These are phyloP conservation scores for Aspergillus neotritici DNA, from an alignment of 2,329 filamentous ascomycete species.

Conservation along the genomic window DNA sequence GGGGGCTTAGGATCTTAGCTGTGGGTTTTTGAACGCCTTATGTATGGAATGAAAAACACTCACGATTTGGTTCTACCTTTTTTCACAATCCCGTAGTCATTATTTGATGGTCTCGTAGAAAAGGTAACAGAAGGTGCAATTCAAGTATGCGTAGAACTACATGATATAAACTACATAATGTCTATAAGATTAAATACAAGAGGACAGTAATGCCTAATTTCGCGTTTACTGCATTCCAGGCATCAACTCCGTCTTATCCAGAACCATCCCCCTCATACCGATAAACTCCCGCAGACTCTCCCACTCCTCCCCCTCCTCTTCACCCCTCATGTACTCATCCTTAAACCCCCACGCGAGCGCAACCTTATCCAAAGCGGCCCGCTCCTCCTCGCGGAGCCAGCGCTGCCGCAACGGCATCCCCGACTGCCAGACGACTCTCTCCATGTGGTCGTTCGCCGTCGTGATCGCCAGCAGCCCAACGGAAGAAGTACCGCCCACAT, in stretches of 20 bases:
- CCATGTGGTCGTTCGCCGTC: constrained; percentile 92
- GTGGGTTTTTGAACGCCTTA: constrained; percentile 27
- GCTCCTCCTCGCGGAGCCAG: constrained; percentile 86
- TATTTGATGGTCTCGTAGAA: constrained; percentile 1
- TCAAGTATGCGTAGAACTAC: neutral
- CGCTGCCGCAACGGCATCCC: constrained; percentile 74
- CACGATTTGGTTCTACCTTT: constrained; percentile 23
- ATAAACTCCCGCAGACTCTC: constrained; percentile 77
- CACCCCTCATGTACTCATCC: constrained; percentile 70
- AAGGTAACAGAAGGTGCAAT: neutral
- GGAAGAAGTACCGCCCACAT: constrained; percentile 72
- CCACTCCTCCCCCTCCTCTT: constrained; percentile 90
- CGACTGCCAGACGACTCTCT: constrained; percentile 80
- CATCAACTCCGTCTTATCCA: constrained; percentile 87
- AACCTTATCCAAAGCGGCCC: constrained; percentile 77
- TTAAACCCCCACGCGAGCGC: constrained; percentile 89
- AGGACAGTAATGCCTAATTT: neutral
- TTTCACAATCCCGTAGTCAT: constrained; percentile 5
- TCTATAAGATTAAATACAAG: constrained; percentile 4
- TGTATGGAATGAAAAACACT: constrained; percentile 29
- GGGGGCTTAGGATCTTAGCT: constrained; percentile 18
- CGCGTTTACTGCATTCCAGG: constrained; percentile 76
- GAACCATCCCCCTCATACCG: constrained; percentile 75
- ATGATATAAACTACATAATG: neutral
- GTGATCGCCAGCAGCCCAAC: constrained; percentile 79